A percentile compares a stretch with the other conserved stretches of the same genome.
Evolutionary conservation across 2,329 filamentous ascomycete genomes (phyloP).

Genomic region (Aureobasidium subglaciale): DNA sequence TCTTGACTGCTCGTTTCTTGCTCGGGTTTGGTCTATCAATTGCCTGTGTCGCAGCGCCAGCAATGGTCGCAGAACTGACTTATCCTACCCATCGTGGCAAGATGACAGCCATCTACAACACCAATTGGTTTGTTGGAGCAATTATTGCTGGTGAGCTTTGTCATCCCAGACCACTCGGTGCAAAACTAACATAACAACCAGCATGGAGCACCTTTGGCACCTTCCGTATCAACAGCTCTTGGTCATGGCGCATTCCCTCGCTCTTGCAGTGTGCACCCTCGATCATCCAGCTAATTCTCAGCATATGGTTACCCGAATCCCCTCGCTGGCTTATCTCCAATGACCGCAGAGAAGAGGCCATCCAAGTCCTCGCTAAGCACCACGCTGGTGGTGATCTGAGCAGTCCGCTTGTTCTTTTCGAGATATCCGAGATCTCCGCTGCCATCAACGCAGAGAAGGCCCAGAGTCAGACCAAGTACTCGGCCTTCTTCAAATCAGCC

Average conservation of each 20-base stretch:
- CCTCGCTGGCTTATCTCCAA: slow-evolving; percentile 41
- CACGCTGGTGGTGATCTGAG: slow-evolving; percentile 32
- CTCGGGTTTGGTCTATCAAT: too few species aligned
- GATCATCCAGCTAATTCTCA: slow-evolving; percentile 43
- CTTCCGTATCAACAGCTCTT: slow-evolving; percentile 17
- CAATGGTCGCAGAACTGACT: too few species aligned
- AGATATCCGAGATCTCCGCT: slow-evolving; percentile 58
- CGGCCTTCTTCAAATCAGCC: slow-evolving; percentile 46
- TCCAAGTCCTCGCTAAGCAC: slow-evolving; percentile 34
- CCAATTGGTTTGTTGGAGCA: too few species aligned
- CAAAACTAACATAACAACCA: too few species aligned
- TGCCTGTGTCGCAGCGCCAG: too few species aligned
- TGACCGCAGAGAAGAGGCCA: slow-evolving; percentile 38
- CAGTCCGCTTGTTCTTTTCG: slow-evolving; percentile 52
- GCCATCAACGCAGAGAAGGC: background rate
- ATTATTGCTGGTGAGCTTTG: too few species aligned
- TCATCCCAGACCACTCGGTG: too few species aligned
- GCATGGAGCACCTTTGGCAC: slow-evolving; percentile 17
- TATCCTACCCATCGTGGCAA: too few species aligned
- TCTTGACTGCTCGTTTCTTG: too few species aligned
- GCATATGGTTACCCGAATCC: slow-evolving; percentile 37
- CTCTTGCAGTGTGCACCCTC: slow-evolving; percentile 45
- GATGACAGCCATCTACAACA: too few species aligned
- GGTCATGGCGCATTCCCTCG: slow-evolving; percentile 24
- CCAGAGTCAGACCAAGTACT: background rate